Base-by-base conservation (phyloP, 768 basidiomycete genomes). In the Hygrocybe punicea region DNA sequence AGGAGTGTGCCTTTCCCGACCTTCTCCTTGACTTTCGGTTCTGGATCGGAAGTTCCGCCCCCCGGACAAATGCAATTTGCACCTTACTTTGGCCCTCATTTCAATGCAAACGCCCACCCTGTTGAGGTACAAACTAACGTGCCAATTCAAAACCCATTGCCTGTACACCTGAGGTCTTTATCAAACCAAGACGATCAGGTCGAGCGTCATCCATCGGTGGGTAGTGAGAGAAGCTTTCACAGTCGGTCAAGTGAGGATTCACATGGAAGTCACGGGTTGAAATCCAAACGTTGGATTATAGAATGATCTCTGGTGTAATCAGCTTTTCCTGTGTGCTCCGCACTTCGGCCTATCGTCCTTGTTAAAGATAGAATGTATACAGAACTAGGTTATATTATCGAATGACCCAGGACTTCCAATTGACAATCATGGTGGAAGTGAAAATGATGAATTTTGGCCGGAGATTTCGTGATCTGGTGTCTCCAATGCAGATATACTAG, bases 1-100 rank as follows among this genome's bases (percentile, higher is more conserved):
- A 74, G 72, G 50, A 78, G 80, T 51, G 69, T 73, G 51, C 76
- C 78, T 10, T 70, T 85, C 56, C 83, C 84, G 5, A 84, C 84
- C 1, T 87, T 78, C 69, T 76, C 81, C 53, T 69, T 69, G 14
- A 62, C 69, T 49, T 75, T 74, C 57, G 68, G 71, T n/a, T 60
- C 63, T 62, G 73, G 69, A 47, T 55, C 65, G 14, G 71, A 76
- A 46, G 67, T 71, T 16, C 72, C 74, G 16, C 65, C 68, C 5
- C 75, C 75, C 9, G 66, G 66, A 46, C 73, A 77, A 52, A 76
- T 67, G 73, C 16, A 19, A 42, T 76, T 72, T 66, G 65, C 63
- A 58, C 70, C 69, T 29, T 8, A 29, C 29, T 29, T 29, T 29
- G 8, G 29, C 29, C 29, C 29, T 29, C 29, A 8, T 42, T 42